Evolutionary conservation across 805 yeast genomes (phyloP).

Genomic region (Phaffomyces opuntiae): DNA sequence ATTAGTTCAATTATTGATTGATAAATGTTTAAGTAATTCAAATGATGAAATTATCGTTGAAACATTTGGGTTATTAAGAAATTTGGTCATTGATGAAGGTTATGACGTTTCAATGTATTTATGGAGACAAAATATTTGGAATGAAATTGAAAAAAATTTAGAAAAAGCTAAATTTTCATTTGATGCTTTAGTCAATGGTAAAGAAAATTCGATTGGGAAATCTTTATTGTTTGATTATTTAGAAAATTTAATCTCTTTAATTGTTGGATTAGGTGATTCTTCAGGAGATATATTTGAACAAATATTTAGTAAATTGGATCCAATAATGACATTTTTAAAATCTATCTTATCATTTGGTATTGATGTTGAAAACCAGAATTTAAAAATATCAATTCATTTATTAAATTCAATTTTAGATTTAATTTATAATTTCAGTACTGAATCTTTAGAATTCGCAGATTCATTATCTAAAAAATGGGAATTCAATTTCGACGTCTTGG

Average conservation of each 20-base stretch:
- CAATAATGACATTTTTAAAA: conserved; percentile 22
- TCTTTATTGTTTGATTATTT: conserved; percentile 54
- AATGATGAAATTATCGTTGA: conserved; percentile 75
- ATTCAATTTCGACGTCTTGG: conserved; percentile 11
- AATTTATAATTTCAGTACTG: conserved; percentile 53
- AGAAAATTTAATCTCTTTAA: conserved; percentile 66
- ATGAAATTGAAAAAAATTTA: conserved; percentile 45
- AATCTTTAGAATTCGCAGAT: conserved; percentile 46
- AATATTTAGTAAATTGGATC: conserved; percentile 23
- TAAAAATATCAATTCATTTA: conserved; percentile 34
- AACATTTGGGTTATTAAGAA: conserved; percentile 74
- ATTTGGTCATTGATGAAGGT: conserved; percentile 80
- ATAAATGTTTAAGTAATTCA: conserved; percentile 57
- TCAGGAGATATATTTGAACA: conserved; percentile 53
- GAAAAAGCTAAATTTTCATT: conserved; percentile 45
- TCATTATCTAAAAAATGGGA: conserved; percentile 13
- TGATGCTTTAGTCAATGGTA: conserved; percentile 27
- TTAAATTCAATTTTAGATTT: conserved; percentile 50
- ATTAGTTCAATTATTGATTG: conserved; percentile 55
- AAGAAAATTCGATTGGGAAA: conserved; percentile 29
- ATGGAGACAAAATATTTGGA: conserved; percentile 78
- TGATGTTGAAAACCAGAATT: conserved; percentile 19
- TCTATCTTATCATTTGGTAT: conserved; percentile 23
- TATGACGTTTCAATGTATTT: conserved; percentile 67
- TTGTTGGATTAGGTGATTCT: conserved; percentile 58